Conservation (phyloP, 2,329 filamentous ascomycete genomes). For the Verticillium albo-atrum region DNA sequence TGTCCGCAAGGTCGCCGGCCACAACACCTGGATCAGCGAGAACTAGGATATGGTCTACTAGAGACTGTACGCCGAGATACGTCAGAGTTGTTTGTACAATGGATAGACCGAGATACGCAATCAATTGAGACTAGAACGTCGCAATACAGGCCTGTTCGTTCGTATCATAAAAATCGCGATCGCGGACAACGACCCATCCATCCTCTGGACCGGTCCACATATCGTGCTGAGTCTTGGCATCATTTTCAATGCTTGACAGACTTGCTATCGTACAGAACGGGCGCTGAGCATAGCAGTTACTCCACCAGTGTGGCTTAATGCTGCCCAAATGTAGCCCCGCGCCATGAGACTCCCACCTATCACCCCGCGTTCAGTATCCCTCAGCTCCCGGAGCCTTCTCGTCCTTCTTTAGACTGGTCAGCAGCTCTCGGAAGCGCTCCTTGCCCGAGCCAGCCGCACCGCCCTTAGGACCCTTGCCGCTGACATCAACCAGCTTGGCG, state of each 20-base stretch:
- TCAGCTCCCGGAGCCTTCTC: conserved; percentile 72
- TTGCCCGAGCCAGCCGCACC: conserved; percentile 89
- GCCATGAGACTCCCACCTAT: not conserved
- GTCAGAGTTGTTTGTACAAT: not conserved
- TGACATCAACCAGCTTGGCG: conserved; percentile 94
- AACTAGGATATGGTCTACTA: conserved; percentile 28
- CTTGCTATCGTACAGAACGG: not conserved
- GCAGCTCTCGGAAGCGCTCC: conserved; percentile 88
- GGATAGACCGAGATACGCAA: not conserved
- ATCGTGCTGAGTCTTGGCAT: not conserved
- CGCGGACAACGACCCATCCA: not conserved
- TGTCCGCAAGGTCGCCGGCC: conserved; percentile 66
- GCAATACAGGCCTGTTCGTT: not conserved
- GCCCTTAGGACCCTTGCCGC: conserved; percentile 83
- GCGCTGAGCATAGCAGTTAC: conserved; percentile 1
- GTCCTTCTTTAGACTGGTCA: conserved; percentile 86
- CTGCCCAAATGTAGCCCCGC: not conserved
- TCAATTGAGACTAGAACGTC: conserved; percentile 4
- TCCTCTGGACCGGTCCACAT: too few species aligned
- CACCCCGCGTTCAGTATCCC: conserved; percentile 44
- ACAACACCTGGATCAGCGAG: conserved; percentile 74
- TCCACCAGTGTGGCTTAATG: not conserved
- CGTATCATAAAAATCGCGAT: not conserved
- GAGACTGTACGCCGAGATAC: not conserved
- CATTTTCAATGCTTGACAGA: conserved; percentile 2